These are phyloP conservation scores for Hymenoscyphus fraxineus DNA, from an alignment of 2,329 filamentous ascomycete genomes.

Conservation along the genomic window DNA sequence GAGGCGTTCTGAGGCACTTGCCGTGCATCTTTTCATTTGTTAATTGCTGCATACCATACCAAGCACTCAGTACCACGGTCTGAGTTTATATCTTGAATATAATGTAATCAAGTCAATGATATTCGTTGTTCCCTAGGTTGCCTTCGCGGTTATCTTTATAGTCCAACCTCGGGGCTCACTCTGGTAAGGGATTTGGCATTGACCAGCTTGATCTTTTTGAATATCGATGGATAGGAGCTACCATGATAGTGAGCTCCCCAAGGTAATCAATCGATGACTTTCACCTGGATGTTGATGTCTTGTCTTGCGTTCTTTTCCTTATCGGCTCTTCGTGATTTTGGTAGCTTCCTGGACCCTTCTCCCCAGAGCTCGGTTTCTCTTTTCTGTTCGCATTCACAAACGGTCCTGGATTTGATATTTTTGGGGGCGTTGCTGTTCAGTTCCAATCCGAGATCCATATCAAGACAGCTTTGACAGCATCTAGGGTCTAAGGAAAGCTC, in stretches of 20 bases:
- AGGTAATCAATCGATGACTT: slow-evolving; percentile 7
- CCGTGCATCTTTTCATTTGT: slow-evolving; percentile 1
- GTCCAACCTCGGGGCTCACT: neutral
- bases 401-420: slow-evolving; percentile 16
- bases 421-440: neutral
- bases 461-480: slow-evolving; percentile 31
- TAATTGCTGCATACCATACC: slow-evolving; percentile 9
- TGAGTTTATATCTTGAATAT: neutral
- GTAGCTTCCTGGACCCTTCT: slow-evolving; percentile 15
- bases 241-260: neutral
- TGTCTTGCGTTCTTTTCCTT: slow-evolving; percentile 11
- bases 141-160: neutral
- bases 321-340: slow-evolving; percentile 20
- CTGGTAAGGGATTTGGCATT: neutral
- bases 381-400: slow-evolving; percentile 33
- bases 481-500: slow-evolving; percentile 22
- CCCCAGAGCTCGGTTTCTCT: slow-evolving; percentile 33
- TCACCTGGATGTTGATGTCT: slow-evolving; percentile 21
- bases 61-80: neutral
- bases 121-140: neutral
- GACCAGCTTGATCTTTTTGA: neutral
- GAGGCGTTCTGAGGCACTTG: neutral
- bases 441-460: slow-evolving; percentile 16
- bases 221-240: neutral
- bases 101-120: neutral